Percentiles rank a stretch among this genome's conserved stretches.
Evolutionary conservation across 257 asterid species (phyloP).

Genomic region (Leonotis leonurus): DNA sequence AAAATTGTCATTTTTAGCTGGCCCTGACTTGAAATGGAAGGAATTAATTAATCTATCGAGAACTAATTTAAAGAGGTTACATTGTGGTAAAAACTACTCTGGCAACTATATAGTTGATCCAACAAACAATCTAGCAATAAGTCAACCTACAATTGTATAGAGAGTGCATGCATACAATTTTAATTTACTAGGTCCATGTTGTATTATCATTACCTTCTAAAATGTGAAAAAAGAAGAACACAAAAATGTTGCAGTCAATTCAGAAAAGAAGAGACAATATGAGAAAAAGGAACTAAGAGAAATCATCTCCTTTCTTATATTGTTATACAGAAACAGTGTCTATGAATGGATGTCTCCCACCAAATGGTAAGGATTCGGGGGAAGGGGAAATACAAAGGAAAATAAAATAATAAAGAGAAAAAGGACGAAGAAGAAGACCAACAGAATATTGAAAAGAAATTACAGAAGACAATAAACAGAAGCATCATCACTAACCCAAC

Average conservation of each 20-base stretch:
- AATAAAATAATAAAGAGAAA: neutral
- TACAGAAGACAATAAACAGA: constrained; percentile 32
- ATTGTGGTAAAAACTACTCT: no score
- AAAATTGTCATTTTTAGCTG: no score
- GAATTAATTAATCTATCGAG: no score
- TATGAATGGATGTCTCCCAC: constrained; percentile 9
- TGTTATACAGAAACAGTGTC: constrained; percentile 19
- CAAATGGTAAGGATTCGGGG: neutral
- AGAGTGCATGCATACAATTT: no score
- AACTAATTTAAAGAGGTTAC: no score
- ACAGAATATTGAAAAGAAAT: neutral
- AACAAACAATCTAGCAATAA: no score
- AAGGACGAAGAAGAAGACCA: neutral
- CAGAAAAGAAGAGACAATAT: neutral
- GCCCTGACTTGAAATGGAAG: no score
- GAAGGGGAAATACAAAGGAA: neutral
- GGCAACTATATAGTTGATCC: no score
- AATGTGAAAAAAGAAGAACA: neutral
- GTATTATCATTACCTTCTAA: no score
- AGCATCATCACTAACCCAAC: constrained; percentile 26
- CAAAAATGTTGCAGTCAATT: no score
- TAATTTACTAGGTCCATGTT: no score
- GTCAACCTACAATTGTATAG: no score
- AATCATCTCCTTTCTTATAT: neutral
- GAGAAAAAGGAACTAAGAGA: neutral